Conservation (phyloP, 2,329 filamentous ascomycete genomes). For the Fusarium ambrosium region DNA sequence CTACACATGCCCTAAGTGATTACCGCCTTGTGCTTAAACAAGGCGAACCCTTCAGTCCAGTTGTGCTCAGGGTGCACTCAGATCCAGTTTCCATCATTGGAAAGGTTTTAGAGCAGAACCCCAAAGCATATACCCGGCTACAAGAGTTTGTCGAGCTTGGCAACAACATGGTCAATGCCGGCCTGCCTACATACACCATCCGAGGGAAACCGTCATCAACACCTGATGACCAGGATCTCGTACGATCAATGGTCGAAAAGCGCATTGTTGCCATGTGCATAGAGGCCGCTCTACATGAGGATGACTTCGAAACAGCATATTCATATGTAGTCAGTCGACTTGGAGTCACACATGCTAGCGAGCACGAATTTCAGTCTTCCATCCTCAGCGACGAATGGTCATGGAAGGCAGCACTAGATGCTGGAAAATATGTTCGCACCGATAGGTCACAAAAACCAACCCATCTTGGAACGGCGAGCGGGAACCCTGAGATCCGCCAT, state of each 20-base stretch:
- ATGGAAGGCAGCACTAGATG: slow-evolving; percentile 83
- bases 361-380: not conserved
- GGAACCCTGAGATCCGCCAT: slow-evolving; percentile 75
- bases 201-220: slow-evolving; percentile 11
- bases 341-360: slow-evolving; percentile 47
- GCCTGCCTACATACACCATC: slow-evolving; percentile 53
- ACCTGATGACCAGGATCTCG: slow-evolving; percentile 46
- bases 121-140: slow-evolving; percentile 78
- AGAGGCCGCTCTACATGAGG: slow-evolving; percentile 79
- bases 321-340: slow-evolving; percentile 84
- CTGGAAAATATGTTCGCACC: slow-evolving; percentile 79
- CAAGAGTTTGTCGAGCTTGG: slow-evolving; percentile 80
- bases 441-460: slow-evolving; percentile 67
- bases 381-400: slow-evolving; percentile 72
- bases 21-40: slow-evolving; percentile 85
- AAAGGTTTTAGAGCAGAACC: slow-evolving; percentile 82
- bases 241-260: slow-evolving; percentile 65
- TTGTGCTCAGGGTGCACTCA: slow-evolving; percentile 80
- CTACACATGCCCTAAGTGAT: slow-evolving; percentile 80
- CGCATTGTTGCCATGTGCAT: slow-evolving; percentile 86
- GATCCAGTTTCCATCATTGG: slow-evolving; percentile 81
- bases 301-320: slow-evolving; percentile 89
- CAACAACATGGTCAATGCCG: slow-evolving; percentile 73
- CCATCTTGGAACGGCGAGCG: slow-evolving; percentile 71
- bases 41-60: slow-evolving; percentile 83